Base-by-base conservation (phyloP, 1,284 basidiomycete genomes). In the Ustilago shanxiensis region DNA sequence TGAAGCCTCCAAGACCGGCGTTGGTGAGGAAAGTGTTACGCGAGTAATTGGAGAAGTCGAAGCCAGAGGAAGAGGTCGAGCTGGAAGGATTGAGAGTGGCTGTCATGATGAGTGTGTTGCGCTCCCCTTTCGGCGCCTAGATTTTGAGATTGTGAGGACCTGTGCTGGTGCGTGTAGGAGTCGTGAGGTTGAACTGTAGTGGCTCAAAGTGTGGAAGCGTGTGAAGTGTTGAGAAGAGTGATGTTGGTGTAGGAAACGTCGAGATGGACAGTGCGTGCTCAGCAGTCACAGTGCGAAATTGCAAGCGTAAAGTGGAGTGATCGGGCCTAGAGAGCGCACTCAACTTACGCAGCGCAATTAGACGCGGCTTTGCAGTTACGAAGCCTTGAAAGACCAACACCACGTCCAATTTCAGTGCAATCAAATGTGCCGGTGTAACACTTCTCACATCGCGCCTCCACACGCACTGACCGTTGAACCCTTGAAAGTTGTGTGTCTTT, bases 11-110 rank as follows among this genome's bases (percentile, higher is more conserved):
- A 5, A 83, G 86, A 11, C 90, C 90, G 22, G 92, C 83, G 35
- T 92, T 92, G 61, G 88, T 88, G 66, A 98, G 88, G 86, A 93
- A 93, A 77, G 90, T 89, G 86, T 98, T 97, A 75, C 95, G 93
- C 63, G 80, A 81, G 76, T 90, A 88, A 86, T 92, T 92, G 50
- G 90, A 90, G 80, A 93, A 93, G 86, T 93, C 90, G 85, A 93
- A 93, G 6, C 92, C 92, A 16, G 56, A 64, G 44, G 10, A 55
- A 3, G 72, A 74, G 45, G 59, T 56, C 47, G 47, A 14, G 41
- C 26, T 28, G n/a, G n/a, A 31, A 1, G 60, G 31, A 20, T 64
- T 29, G 35, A 44, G 14, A 1, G 69, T 44, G 11, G 66, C 59
- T 53, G 70, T 52, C 65, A 63, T 63, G 33, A 41, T 58, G 18